These are phyloP conservation scores for Lactarius deliciosus DNA, from an alignment of 768 basidiomycete species.

Conservation along the genomic window DNA sequence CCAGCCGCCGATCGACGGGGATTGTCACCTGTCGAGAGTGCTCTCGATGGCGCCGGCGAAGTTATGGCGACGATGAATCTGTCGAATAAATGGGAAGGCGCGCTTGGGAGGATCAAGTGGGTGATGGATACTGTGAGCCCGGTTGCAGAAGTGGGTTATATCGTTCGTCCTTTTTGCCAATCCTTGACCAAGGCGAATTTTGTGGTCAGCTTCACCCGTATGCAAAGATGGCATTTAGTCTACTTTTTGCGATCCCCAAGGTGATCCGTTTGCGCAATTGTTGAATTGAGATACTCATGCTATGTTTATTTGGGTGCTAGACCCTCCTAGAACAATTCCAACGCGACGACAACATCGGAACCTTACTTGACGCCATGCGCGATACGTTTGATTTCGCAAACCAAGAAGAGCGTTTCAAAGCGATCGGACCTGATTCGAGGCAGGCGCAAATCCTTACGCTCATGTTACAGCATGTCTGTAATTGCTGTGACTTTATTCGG, in stretches of 20 bases:
- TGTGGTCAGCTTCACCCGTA: neutral
- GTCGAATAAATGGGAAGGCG: neutral
- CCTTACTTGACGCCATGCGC: neutral
- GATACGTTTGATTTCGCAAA: neutral
- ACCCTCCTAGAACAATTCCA: neutral
- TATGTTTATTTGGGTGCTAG: neutral
- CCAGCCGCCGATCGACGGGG: neutral
- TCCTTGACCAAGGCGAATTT: neutral
- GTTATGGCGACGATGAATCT: neutral
- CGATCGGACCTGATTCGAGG: neutral
- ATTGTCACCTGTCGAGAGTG: neutral
- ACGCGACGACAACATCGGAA: neutral
- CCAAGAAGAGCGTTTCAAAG: neutral
- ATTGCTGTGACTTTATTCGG: neutral
- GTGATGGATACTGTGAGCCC: conserved; percentile 1
- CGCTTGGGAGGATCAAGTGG: neutral
- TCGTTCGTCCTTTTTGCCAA: neutral
- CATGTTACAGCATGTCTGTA: neutral
- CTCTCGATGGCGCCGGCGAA: neutral
- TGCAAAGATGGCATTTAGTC: neutral
- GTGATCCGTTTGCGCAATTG: neutral
- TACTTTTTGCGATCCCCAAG: neutral
- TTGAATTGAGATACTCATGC: neutral
- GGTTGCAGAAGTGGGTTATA: neutral
- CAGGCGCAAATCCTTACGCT: neutral